phyloP scores from a whole-genome alignment of 1,139 yeast genomes.

The Debaryomyces udenii region DNA sequence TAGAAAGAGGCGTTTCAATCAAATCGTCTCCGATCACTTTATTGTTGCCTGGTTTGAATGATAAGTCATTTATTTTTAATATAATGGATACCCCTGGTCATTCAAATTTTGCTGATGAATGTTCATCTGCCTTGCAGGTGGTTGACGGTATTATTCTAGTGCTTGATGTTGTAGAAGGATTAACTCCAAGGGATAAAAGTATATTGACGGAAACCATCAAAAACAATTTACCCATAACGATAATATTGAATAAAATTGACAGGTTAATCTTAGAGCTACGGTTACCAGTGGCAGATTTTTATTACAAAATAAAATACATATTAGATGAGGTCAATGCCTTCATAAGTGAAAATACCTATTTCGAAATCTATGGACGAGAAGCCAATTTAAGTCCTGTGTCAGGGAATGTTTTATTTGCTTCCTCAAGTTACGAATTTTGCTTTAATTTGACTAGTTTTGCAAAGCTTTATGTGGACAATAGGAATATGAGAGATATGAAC shows the following conservation, averaged over 20 bases:
- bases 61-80: constrained; percentile 61
- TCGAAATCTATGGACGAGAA: constrained; percentile 29
- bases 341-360: constrained; percentile 36
- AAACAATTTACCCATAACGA: constrained; percentile 52
- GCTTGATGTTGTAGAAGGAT: constrained; percentile 85
- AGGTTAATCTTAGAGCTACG: constrained; percentile 75
- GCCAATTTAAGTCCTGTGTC: constrained; percentile 59
- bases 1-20: constrained; percentile 69
- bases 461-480: constrained; percentile 43
- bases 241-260: constrained; percentile 84
- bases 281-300: constrained; percentile 75
- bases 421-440: constrained; percentile 60
- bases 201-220: constrained; percentile 53
- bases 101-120: constrained; percentile 77
- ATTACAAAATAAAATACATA: constrained; percentile 61
- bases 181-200: constrained; percentile 55
- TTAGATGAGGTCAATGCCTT: constrained; percentile 67
- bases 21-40: constrained; percentile 66
- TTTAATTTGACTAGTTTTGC: constrained; percentile 74
- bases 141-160: constrained; percentile 72
- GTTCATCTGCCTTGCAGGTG: constrained; percentile 56
- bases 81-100: constrained; percentile 93
- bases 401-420: constrained; percentile 75
- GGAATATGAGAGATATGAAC: constrained; percentile 33
- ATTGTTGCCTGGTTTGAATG: constrained; percentile 57